Percentiles rank a stretch among this genome's conserved stretches.
Evolutionary conservation across 352 stramenopile species (phyloP).

Genomic region (Pythium volutum): DNA sequence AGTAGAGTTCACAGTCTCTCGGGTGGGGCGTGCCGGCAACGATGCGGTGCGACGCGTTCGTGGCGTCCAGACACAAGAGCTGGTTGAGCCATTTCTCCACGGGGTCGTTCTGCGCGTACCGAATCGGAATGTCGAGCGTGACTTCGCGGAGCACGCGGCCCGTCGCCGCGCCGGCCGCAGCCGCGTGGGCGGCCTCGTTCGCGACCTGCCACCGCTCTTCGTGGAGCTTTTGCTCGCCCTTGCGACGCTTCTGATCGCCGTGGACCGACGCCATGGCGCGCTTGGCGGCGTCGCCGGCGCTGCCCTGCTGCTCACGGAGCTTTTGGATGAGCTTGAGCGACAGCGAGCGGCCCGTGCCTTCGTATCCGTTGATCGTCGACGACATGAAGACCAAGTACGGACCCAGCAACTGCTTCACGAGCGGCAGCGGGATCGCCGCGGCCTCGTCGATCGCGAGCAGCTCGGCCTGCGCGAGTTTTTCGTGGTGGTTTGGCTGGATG

Average conservation of each 20-base stretch:
- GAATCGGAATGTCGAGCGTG: constrained; percentile 96
- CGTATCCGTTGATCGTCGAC: constrained; percentile 99
- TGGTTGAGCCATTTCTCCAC: constrained; percentile 98
- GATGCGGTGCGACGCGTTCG: constrained; percentile 81
- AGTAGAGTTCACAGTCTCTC: constrained; percentile 97
- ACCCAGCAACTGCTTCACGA: constrained; percentile 95
- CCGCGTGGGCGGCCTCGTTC: constrained; percentile 78
- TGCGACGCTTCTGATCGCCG: constrained; percentile 90
- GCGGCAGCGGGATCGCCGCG: constrained; percentile 98
- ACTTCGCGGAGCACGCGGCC: constrained; percentile 92
- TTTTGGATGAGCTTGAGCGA: constrained; percentile 99
- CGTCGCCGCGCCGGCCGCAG: constrained; percentile 41
- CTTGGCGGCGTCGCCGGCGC: constrained; percentile 52
- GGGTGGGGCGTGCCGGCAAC: constrained; percentile 93
- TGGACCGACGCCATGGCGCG: constrained; percentile 71
- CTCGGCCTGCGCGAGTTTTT: constrained; percentile 97
- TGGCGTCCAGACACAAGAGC: constrained; percentile 95
- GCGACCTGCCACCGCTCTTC: constrained; percentile 95
- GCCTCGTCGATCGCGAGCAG: constrained; percentile 99
- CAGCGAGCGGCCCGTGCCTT: constrained; percentile 97
- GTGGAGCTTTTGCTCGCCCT: constrained; percentile 95
- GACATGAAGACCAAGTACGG: constrained; percentile 98
- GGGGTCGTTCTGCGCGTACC: constrained; percentile 94
- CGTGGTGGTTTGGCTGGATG: constrained; percentile 92
- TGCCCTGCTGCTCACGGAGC: constrained; percentile 92